These are phyloP conservation scores for Myrica gale DNA, from an alignment of 306 rosid genomes.

Conservation along the genomic window DNA sequence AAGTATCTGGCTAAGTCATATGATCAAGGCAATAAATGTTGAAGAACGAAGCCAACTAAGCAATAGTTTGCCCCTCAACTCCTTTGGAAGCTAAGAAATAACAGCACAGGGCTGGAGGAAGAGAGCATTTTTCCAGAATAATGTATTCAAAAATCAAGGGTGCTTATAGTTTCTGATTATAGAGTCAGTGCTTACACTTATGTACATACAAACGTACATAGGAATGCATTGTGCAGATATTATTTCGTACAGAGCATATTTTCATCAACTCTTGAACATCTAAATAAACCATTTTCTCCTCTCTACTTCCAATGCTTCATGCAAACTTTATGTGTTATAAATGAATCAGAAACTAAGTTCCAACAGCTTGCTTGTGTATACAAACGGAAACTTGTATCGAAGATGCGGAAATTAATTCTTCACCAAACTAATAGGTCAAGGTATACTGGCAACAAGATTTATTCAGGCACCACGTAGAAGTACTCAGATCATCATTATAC, in stretches of 20 bases:
- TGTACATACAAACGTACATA: not conserved
- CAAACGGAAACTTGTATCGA: no score
- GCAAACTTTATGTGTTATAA: not conserved
- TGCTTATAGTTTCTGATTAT: not conserved
- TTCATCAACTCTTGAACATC: not conserved
- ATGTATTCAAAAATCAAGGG: constrained; percentile 15
- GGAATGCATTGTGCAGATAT: not conserved
- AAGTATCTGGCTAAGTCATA: not conserved
- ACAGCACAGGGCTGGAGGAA: not conserved
- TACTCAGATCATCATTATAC: not conserved
- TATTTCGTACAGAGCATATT: not conserved
- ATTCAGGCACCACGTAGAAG: not conserved
- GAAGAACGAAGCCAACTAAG: not conserved
- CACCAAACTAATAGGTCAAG: no score
- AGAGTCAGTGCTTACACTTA: not conserved
- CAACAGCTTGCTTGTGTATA: not conserved
- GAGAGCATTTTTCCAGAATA: constrained; percentile 12
- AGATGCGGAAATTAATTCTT: no score
- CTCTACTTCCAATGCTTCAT: not conserved
- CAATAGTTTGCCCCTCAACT: not conserved
- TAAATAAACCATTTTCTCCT: not conserved
- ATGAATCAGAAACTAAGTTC: not conserved
- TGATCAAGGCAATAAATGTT: not conserved
- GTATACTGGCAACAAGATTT: not conserved
- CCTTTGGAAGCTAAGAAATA: constrained; percentile 15